Base-by-base conservation (phyloP, 352 stramenopile species). In the Phytopythium vexans region DNA sequence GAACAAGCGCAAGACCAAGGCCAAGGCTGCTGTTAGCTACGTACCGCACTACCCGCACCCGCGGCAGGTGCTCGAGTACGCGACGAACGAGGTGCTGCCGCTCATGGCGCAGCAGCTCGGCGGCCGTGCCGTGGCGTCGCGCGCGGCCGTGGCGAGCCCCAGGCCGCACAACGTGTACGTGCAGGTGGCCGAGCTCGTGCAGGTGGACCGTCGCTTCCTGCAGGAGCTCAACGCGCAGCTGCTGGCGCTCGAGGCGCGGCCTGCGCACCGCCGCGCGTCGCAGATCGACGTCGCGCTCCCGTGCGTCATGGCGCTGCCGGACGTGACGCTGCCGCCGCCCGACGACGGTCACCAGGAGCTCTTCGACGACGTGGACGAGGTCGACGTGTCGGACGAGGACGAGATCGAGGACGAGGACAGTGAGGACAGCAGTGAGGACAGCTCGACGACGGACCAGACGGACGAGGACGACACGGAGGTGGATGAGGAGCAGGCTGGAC, bases 261-360 rank as follows among this genome's bases (percentile, higher is more conserved):
- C 84, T 14, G 51, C 53, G 41, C 81, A 92, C 42, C 62, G 84
- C 21, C 60, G 74, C 53, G 69, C 81, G n/a, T 88, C 77, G 49
- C 73, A 90, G 54, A 87, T 94, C 41, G 79, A 94, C 62, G 70
- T 89, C 12, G 73, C 68, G 27, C 49, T 94, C 27, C 44, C 83
- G 62, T 88, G 70, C 36, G 81, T 92, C 12, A 89, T 94, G 79
- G 65, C 92, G 49, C 56, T 94, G 34, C 84, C 84, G 8, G 80
- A 94, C 41, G 78, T 94, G 64, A 88, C 77, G 49, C 66, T 89
- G 42, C 72, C 77, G 34, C 72, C 75, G 9, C 71, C 77, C 0
- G 74, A 86, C 14, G 66, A 86, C 8, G 61, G 58, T 5, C 54
- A 72, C 41, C 60, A 66, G 35, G 35, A 76, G 7, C 56, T 70